Evolutionary conservation across 352 stramenopile species (phyloP).

Genomic region (Pythium aquatile): DNA sequence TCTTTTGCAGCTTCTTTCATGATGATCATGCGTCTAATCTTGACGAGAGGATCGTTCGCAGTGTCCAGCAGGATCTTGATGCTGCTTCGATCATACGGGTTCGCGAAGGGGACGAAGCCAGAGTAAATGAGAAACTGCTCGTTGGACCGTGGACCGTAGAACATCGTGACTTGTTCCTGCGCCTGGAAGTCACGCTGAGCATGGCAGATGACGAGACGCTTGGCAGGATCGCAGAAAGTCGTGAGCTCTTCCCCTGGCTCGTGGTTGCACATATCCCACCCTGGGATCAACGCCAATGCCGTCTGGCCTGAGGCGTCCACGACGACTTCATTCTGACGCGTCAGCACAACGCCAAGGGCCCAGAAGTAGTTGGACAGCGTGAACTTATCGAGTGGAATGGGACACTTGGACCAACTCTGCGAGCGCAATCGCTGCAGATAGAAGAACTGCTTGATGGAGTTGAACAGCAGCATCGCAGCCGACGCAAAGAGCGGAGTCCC

Average conservation of each 20-base stretch:
- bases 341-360: slow-evolving; percentile 54
- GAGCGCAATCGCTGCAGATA: slow-evolving; percentile 39
- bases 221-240: slow-evolving; percentile 39
- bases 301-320: slow-evolving; percentile 22
- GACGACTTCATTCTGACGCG: slow-evolving; percentile 58
- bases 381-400: slow-evolving; percentile 35
- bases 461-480: slow-evolving; percentile 51
- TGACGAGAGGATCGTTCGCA: slow-evolving; percentile 30
- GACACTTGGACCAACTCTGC: slow-evolving; percentile 23
- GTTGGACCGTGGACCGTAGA: slow-evolving; percentile 60
- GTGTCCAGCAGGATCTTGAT: slow-evolving; percentile 24
- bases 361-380: slow-evolving; percentile 57
- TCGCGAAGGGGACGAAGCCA: slow-evolving; percentile 46
- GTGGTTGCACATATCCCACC: slow-evolving; percentile 71
- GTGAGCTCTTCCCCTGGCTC: slow-evolving; percentile 38
- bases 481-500: slow-evolving; percentile 37
- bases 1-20: slow-evolving; percentile 36
- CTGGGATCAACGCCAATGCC: slow-evolving; percentile 51
- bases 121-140: slow-evolving; percentile 54
- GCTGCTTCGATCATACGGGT: slow-evolving; percentile 34
- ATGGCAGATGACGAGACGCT: slow-evolving; percentile 36
- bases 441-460: slow-evolving; percentile 60
- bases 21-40: slow-evolving; percentile 46
- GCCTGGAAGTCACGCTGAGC: slow-evolving; percentile 36
- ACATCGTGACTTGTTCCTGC: slow-evolving; percentile 55